phyloP scores from a whole-genome alignment of 2,329 filamentous ascomycete genomes.

The Pseudofabraea citricarpa region DNA sequence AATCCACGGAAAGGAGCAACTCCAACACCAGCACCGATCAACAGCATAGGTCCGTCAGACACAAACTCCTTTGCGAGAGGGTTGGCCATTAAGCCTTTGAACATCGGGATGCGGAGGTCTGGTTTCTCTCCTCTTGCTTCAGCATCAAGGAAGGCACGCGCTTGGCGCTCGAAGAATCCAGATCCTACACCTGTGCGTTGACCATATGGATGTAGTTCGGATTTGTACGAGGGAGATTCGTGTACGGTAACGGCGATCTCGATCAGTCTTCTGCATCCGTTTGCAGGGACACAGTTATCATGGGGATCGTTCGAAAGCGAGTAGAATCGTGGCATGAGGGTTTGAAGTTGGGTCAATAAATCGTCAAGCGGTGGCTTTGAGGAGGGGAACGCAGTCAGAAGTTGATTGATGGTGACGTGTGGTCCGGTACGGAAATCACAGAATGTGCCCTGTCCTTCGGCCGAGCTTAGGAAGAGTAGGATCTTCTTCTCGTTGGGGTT shows the following conservation, averaged over 20 bases:
- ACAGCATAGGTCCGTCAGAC: constrained; percentile 91
- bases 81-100: constrained; percentile 97
- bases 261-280: constrained; percentile 67
- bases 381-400: constrained; percentile 88
- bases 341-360: constrained; percentile 74
- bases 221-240: constrained; percentile 67
- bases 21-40: constrained; percentile 94
- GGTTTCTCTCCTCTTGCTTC: constrained; percentile 54
- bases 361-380: constrained; percentile 81
- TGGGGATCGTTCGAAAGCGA: constrained; percentile 95
- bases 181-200: constrained; percentile 81
- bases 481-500: constrained; percentile 85
- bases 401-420: constrained; percentile 77
- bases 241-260: constrained; percentile 98
- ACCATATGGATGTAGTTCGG: constrained; percentile 45
- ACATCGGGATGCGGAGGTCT: constrained; percentile 85
- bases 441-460: constrained; percentile 86
- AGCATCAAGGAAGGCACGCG: constrained; percentile 64
- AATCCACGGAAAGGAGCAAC: constrained; percentile 98
- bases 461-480: constrained; percentile 77
- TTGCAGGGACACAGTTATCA: constrained; percentile 37
- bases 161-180: constrained; percentile 87
- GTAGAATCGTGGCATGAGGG: constrained; percentile 97
- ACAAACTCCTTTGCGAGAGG: constrained; percentile 89
- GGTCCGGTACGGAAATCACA: constrained; percentile 91